These are phyloP conservation scores for Plasmodium falciparum DNA, from an alignment of 169 alveolate species.

Conservation along the genomic window DNA sequence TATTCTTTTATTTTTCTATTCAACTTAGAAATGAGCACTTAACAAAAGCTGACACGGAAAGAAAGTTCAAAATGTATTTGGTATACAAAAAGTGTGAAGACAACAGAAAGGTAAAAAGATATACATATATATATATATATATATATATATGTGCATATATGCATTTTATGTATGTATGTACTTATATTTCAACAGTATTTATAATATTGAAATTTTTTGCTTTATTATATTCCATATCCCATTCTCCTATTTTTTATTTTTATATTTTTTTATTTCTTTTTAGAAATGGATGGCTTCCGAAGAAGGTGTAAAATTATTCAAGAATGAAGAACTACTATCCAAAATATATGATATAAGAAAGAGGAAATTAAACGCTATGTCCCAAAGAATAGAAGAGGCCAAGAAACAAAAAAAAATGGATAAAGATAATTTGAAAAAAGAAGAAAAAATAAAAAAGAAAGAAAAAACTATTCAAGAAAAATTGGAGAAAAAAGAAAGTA, in stretches of 20 bases:
- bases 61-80: constrained; percentile 64
- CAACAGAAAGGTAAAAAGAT: constrained; percentile 55
- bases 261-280: neutral
- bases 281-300: constrained; percentile 78
- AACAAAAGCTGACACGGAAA: constrained; percentile 70
- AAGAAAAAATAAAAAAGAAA: constrained; percentile 66
- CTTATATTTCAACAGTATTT: too few species aligned
- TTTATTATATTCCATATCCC: too few species aligned
- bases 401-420: constrained; percentile 66
- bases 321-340: constrained; percentile 39
- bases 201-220: too few species aligned
- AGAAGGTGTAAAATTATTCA: constrained; percentile 65
- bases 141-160: too few species aligned
- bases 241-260: neutral
- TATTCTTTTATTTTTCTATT: constrained; percentile 12
- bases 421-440: constrained; percentile 63
- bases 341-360: constrained; percentile 64
- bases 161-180: too few species aligned
- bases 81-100: constrained; percentile 60
- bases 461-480: constrained; percentile 62
- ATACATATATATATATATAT: neutral
- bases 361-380: constrained; percentile 48
- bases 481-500: constrained; percentile 9
- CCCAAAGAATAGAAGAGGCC: constrained; percentile 63
- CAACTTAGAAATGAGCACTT: constrained; percentile 47